These are phyloP conservation scores for Phaeotremella fagi DNA, from an alignment of 768 basidiomycete genomes.

Conservation along the genomic window DNA sequence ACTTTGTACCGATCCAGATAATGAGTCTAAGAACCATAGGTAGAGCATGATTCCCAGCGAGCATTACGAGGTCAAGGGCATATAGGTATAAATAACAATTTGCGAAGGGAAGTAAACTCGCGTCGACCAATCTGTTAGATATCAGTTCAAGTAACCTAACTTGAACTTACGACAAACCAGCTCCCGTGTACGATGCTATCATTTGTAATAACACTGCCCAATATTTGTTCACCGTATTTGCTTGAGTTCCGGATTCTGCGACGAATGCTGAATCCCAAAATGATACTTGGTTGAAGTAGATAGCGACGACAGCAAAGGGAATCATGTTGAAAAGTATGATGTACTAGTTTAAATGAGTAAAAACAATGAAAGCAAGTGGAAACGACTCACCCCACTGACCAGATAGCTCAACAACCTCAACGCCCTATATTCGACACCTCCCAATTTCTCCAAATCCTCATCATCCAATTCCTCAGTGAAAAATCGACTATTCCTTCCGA, in stretches of 20 bases:
- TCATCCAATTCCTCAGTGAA: slow-evolving; percentile 42
- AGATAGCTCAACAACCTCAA: slow-evolving; percentile 35
- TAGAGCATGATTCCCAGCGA: slow-evolving; percentile 43
- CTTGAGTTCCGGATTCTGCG: slow-evolving; percentile 19
- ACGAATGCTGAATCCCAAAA: slow-evolving; percentile 27
- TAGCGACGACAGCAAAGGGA: slow-evolving; percentile 38
- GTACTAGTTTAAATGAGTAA: background rate
- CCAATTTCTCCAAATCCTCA: slow-evolving; percentile 40
- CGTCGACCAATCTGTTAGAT: slow-evolving; percentile 28
- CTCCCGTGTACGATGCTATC: slow-evolving; percentile 27
- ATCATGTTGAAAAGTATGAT: slow-evolving; percentile 34
- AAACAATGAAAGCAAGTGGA: background rate
- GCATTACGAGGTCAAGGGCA: slow-evolving; percentile 27
- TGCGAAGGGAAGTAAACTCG: slow-evolving; percentile 31
- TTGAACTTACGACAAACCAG: slow-evolving; percentile 27
- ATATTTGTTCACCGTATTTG: slow-evolving; percentile 24
- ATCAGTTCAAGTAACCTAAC: background rate
- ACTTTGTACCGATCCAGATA: slow-evolving; percentile 41
- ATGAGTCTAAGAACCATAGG: slow-evolving; percentile 36
- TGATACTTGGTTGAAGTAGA: slow-evolving; percentile 30
- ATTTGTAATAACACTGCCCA: slow-evolving; percentile 33
- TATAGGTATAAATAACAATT: slow-evolving; percentile 34
- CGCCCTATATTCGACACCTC: slow-evolving; percentile 42
- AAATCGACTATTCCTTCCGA: slow-evolving; percentile 42
- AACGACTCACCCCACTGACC: slow-evolving; percentile 24